These are phyloP conservation scores for Aspergillus kassunensis DNA, from an alignment of 495 filamentous ascomycete genomes.

Conservation along the genomic window DNA sequence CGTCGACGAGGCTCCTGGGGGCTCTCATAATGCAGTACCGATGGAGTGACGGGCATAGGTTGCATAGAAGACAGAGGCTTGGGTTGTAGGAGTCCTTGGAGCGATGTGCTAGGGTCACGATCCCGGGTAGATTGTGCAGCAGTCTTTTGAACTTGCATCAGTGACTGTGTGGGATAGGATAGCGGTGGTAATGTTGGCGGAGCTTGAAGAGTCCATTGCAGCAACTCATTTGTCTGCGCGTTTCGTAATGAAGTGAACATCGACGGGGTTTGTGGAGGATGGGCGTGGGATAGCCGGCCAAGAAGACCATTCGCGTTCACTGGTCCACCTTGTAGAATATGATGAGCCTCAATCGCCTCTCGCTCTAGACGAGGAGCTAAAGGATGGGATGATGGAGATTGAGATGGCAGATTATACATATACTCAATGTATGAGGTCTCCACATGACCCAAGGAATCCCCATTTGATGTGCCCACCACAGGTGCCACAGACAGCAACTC, in stretches of 20 bases:
- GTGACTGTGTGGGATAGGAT: neutral
- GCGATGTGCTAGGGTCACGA: neutral
- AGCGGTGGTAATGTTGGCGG: neutral
- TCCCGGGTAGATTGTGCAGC: neutral
- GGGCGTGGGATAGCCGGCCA: neutral
- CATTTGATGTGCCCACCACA: neutral
- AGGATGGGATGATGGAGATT: neutral
- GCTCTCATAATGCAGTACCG: neutral
- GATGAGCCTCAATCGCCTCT: neutral
- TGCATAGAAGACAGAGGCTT: neutral
- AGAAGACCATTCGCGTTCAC: neutral
- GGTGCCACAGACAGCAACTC: constrained; percentile 12
- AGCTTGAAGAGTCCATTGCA: neutral
- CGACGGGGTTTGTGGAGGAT: neutral
- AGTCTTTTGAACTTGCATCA: neutral
- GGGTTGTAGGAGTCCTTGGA: neutral
- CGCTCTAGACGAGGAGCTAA: neutral
- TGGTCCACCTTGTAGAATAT: neutral
- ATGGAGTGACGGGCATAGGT: neutral
- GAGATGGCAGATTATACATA: neutral
- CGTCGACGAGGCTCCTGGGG: neutral
- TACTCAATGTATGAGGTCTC: neutral
- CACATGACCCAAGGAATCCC: neutral
- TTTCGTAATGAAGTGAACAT: neutral
- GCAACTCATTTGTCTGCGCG: neutral